Base-by-base conservation (phyloP, 1,139 yeast genomes). In the Diutina rugosa region DNA sequence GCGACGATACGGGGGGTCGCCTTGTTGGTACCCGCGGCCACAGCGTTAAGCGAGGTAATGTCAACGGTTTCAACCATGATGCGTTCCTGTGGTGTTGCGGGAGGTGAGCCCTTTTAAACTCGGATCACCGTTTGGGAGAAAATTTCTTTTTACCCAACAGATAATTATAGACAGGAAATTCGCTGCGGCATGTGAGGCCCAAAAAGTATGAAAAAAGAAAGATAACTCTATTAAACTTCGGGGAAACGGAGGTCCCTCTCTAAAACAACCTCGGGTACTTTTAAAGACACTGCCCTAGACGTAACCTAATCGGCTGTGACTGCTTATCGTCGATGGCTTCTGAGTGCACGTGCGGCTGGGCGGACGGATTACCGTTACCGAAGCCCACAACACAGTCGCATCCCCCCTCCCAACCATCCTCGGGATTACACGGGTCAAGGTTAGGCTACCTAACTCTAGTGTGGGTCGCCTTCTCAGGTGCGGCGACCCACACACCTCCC, bases 11-110 rank as follows among this genome's bases (percentile, higher is more conserved):
- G 78, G 56, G 82, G 84, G 56, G 76, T 74, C 64, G 80, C 78
- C 67, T 83, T 85, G 73, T 86, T 81, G 58, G 89, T 82, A 62
- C 97, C 97, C 14, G 96, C 87, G 55, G 97, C 98, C 64, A 90
- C 80, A 56, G 91, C 88, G 72, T 87, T 87, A 61, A 93, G 89
- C 62, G 83, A 80, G 56, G 85, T 81, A 63, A 90, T 75, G 67
- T 87, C 90, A 57, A 84, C 89, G 46, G 76, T 69, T 62, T 84
- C 90, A 63, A 81, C 55, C 58, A 53, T 29, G 41, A n/a, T 35
- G 41, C 10, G 41, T 35, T 35, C 41, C 41, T 35, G 41, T 9
- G 14, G 41, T 51, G 12, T 16, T 32, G 30, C 53, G 45, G 47
- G 55, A 29, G 32, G 21, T 41, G 51, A n/a, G 48, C 41, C 45